Evolutionary conservation across 495 filamentous ascomycete species (phyloP).

Genomic region (Tuber calosporum): DNA sequence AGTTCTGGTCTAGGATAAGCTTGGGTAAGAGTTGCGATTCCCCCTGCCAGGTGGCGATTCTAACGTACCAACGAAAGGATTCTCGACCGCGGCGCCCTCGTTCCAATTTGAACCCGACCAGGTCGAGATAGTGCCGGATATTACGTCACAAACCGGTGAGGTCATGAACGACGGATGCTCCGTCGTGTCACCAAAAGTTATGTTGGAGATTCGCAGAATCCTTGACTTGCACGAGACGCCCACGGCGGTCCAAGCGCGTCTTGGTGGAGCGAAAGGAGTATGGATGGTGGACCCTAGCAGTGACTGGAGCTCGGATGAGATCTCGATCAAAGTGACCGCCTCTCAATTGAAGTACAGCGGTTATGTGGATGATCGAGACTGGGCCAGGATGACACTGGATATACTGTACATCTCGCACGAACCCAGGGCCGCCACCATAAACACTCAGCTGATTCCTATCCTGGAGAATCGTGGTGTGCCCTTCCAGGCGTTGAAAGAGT

Average conservation of each 20-base stretch:
- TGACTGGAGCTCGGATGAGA: conserved; percentile 33
- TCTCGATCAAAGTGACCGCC: conserved; percentile 71
- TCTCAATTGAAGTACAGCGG: conserved; percentile 75
- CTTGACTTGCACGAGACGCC: conserved; percentile 59
- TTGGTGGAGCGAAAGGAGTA: conserved; percentile 80
- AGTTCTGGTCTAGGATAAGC: conserved; percentile 40
- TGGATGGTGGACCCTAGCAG: conserved; percentile 61
- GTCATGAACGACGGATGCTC: conserved; percentile 83
- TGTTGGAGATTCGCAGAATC: conserved; percentile 52
- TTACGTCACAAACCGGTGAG: conserved; percentile 44
- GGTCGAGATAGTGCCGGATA: conserved; percentile 26
- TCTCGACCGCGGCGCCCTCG: conserved; percentile 44
- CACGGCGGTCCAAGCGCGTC: conserved; percentile 69
- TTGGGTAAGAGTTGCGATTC: conserved; percentile 23
- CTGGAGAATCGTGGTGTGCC: conserved; percentile 59
- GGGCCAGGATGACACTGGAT: conserved; percentile 63
- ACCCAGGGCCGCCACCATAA: conserved; percentile 59
- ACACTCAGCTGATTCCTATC: conserved; percentile 71
- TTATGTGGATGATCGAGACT: conserved; percentile 50
- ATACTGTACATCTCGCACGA: conserved; percentile 58
- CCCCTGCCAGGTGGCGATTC: background rate
- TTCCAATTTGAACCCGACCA: conserved; percentile 44
- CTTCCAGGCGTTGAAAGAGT: conserved; percentile 46
- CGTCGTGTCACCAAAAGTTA: conserved; percentile 59
- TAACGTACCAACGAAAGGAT: conserved; percentile 29